Conservation (phyloP, 2,329 filamentous ascomycete genomes). For the Nothophaeocryptopus gaeumannii region DNA sequence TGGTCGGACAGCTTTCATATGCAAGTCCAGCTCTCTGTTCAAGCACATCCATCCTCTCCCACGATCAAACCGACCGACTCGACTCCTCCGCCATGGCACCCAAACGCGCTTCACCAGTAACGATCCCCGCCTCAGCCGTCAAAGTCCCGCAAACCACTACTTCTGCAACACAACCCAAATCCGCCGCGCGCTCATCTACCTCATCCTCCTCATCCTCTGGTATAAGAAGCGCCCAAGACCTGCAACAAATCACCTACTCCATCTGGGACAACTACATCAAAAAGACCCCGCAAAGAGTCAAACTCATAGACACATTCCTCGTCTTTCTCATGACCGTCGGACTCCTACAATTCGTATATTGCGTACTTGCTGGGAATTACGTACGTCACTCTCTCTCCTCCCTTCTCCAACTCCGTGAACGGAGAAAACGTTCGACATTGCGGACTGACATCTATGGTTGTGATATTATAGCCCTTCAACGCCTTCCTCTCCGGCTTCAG, state of each 20-base stretch:
- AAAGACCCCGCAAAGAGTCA: conserved; percentile 82
- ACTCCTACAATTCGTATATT: conserved; percentile 90
- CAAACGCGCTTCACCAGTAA: conserved; percentile 1
- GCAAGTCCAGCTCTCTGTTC: not conserved
- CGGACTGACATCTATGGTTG: not conserved
- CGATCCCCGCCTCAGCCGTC: conserved; percentile 8
- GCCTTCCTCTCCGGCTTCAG: conserved; percentile 95
- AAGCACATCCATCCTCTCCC: not conserved
- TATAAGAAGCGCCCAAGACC: conserved; percentile 32
- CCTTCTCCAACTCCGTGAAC: not conserved
- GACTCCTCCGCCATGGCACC: not conserved
- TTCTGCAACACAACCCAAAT: conserved; percentile 16
- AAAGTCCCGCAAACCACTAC: conserved; percentile 1
- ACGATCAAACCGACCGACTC: not conserved
- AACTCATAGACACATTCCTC: conserved; percentile 90
- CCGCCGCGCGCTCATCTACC: conserved; percentile 25
- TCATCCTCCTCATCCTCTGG: conserved; percentile 24
- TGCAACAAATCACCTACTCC: conserved; percentile 61
- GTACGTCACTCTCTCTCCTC: conserved; percentile 55
- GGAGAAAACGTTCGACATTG: not conserved
- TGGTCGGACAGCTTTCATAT: conserved; percentile 10
- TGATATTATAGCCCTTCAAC: conserved; percentile 76
- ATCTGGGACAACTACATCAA: conserved; percentile 76
- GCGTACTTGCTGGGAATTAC: conserved; percentile 87
- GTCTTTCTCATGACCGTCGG: conserved; percentile 80